phyloP scores from a whole-genome alignment of 768 basidiomycete species.

The Boletellus sp. region DNA sequence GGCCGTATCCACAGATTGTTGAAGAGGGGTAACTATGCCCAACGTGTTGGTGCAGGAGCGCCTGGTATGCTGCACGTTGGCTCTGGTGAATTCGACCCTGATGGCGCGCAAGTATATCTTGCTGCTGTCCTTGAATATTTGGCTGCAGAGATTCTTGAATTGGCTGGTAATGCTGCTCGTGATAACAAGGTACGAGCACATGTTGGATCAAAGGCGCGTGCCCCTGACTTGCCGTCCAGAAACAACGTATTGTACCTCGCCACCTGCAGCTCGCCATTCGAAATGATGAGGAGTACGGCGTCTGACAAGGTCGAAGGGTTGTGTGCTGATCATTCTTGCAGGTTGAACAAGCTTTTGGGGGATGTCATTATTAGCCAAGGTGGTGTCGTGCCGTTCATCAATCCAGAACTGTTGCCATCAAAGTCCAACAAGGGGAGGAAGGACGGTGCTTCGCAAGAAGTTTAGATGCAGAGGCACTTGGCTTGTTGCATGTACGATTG shows the following conservation, averaged over 20 bases:
- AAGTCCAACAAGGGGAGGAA: conserved; percentile 47
- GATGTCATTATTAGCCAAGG: conserved; percentile 72
- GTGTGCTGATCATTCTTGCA: conserved; percentile 14
- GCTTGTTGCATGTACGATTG: conserved; percentile 6
- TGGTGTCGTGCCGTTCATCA: conserved; percentile 70
- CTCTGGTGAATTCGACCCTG: background rate
- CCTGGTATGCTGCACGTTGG: conserved; percentile 43
- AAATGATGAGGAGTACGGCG: conserved; percentile 65
- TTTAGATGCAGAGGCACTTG: conserved; percentile 29
- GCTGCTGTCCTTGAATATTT: conserved; percentile 87
- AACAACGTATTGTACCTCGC: conserved; percentile 77
- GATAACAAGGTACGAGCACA: conserved; percentile 53
- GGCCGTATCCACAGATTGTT: conserved; percentile 78
- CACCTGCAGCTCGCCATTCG: conserved; percentile 74
- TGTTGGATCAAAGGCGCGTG: background rate
- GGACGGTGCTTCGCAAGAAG: conserved; percentile 49
- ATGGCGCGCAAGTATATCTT: conserved; percentile 57
- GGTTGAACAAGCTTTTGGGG: conserved; percentile 54
- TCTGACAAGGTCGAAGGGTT: background rate
- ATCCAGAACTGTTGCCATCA: conserved; percentile 44
- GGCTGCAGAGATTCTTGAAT: conserved; percentile 80
- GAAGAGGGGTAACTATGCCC: conserved; percentile 70
- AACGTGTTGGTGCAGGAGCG: conserved; percentile 66
- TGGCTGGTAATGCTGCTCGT: conserved; percentile 75
- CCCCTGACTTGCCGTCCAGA: conserved; percentile 27